A percentile compares a stretch with the other conserved stretches of the same genome.
Conservation (phyloP, 2,329 filamentous ascomycete genomes). For the Fusarium pseudonygamai region DNA sequence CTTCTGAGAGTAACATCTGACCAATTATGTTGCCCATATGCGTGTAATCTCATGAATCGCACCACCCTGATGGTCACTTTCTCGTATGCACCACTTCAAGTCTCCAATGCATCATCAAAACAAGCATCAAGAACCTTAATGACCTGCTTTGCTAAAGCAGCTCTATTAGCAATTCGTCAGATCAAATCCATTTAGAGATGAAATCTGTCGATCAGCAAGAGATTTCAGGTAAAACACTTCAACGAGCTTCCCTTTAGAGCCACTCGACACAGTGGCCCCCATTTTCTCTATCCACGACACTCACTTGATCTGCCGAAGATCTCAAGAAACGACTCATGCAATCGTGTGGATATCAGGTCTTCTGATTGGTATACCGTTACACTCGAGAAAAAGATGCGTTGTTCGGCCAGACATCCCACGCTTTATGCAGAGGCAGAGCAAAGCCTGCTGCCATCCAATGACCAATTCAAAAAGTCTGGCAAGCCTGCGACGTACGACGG, state of each 20-base stretch:
- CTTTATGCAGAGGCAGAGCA: background rate
- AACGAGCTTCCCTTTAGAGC: background rate
- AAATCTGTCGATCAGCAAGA: background rate
- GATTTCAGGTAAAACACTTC: background rate
- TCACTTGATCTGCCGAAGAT: constrained; percentile 2
- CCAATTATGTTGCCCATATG: background rate
- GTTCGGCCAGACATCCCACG: constrained; percentile 7
- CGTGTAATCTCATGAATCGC: background rate
- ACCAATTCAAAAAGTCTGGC: background rate
- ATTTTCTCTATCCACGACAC: background rate
- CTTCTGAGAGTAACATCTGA: fast-evolving
- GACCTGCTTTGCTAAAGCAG: background rate
- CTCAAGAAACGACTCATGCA: background rate
- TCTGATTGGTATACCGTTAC: constrained; percentile 1
- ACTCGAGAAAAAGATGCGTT: background rate
- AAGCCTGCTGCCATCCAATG: background rate
- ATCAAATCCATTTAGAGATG: background rate
- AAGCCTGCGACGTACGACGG: background rate
- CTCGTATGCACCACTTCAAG: background rate
- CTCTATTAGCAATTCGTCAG: fast-evolving
- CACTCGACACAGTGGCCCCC: background rate
- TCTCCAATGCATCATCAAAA: background rate
- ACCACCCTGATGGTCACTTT: constrained; percentile 24
- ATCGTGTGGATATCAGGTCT: background rate
- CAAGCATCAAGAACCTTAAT: background rate